phyloP scores from a whole-genome alignment of 2,329 filamentous ascomycete species.

The Botrytis pseudocinerea region DNA sequence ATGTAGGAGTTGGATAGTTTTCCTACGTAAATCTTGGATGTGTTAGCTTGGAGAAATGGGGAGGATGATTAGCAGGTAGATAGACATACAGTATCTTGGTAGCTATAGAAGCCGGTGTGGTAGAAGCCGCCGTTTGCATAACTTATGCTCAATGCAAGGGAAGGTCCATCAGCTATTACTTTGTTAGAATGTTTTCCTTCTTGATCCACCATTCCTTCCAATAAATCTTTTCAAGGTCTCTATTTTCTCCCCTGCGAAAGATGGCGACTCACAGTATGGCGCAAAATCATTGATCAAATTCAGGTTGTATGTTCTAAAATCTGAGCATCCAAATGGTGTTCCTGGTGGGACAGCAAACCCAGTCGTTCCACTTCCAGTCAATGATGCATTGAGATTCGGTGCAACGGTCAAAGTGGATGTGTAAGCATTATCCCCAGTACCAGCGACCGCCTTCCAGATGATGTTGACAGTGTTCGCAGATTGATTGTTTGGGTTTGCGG shows the following conservation, averaged over 20 bases:
- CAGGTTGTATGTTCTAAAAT: constrained; percentile 68
- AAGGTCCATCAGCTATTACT: constrained; percentile 48
- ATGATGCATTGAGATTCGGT: constrained; percentile 61
- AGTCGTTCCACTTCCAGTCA: constrained; percentile 62
- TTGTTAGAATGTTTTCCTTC: not conserved
- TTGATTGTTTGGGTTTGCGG: constrained; percentile 31
- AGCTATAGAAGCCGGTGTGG: constrained; percentile 64
- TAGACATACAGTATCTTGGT: constrained; percentile 61
- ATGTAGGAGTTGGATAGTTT: constrained; percentile 68
- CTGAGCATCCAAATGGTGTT: constrained; percentile 62
- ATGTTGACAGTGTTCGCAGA: constrained; percentile 53
- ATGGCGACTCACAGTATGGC: constrained; percentile 39
- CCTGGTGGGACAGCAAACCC: constrained; percentile 59
- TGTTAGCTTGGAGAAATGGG: constrained; percentile 6
- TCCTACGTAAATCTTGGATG: constrained; percentile 57
- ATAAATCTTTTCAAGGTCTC: no score
- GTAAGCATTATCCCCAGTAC: constrained; percentile 58
- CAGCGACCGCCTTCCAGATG: constrained; percentile 58
- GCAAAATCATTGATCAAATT: constrained; percentile 63
- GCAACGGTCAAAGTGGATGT: constrained; percentile 63
- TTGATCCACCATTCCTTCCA: not conserved
- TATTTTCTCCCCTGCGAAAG: not conserved
- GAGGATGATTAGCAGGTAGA: not conserved
- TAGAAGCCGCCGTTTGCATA: constrained; percentile 69
- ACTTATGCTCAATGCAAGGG: constrained; percentile 60